Evolutionary conservation across 768 basidiomycete genomes (phyloP).

Genomic region (Leccinum olivaceopallidum): DNA sequence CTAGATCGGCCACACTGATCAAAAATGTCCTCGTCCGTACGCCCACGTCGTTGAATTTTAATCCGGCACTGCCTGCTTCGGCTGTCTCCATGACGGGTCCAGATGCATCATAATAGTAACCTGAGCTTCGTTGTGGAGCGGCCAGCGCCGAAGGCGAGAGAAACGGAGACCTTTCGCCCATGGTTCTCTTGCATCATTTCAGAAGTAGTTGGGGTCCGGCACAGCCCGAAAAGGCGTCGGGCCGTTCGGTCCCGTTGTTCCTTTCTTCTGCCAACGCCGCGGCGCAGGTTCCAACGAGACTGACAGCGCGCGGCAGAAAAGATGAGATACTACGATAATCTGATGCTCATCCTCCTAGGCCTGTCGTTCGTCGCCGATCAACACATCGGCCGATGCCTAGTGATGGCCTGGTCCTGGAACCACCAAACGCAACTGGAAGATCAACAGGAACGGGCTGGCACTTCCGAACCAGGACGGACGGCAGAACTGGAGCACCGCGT

Average conservation of each 20-base stretch:
- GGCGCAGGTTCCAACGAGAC: not conserved
- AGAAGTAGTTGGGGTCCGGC: not conserved
- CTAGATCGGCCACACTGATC: not conserved
- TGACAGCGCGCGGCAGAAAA: not conserved
- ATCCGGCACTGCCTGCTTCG: not conserved
- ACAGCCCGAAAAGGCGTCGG: not conserved
- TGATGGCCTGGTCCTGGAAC: conserved; percentile 1
- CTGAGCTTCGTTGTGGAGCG: not conserved
- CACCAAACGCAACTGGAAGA: not conserved
- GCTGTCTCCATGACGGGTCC: not conserved
- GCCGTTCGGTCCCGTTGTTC: not conserved
- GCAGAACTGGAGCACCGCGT: not conserved
- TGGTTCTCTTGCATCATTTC: not conserved
- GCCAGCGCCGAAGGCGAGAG: not conserved
- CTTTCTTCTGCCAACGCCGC: not conserved
- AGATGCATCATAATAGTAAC: not conserved
- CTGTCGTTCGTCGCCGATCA: not conserved
- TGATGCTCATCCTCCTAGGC: not conserved
- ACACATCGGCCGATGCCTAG: not conserved
- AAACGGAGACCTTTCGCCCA: not conserved
- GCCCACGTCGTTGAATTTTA: not conserved
- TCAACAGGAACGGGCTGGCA: not conserved
- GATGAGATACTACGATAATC: conserved; percentile 1
- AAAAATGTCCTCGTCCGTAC: not conserved
- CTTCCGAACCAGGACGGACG: not conserved